phyloP scores from a whole-genome alignment of 257 asterid genomes.

The Solanum paucissectum region DNA sequence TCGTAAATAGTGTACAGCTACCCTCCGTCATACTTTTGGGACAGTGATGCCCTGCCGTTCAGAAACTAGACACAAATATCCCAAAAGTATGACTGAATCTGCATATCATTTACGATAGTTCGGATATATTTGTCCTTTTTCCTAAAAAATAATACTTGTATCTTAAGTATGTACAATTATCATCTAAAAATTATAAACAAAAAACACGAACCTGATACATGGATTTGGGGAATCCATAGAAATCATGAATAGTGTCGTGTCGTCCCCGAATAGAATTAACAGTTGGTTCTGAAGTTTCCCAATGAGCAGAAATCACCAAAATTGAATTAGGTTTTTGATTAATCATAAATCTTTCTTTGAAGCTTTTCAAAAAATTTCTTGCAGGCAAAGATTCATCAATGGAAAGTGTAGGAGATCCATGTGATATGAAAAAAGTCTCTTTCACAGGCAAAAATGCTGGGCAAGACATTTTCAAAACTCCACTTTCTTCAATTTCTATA shows the following conservation, averaged over 20 bases:
- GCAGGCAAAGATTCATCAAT: slow-evolving; percentile 67
- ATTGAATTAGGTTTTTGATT: slow-evolving; percentile 48
- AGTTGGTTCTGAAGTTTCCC: slow-evolving; percentile 69
- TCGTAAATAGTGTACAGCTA: too few species aligned
- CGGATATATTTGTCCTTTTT: too few species aligned
- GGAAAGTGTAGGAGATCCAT: slow-evolving; percentile 66
- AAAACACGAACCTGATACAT: slow-evolving; percentile 44
- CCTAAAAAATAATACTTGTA: too few species aligned
- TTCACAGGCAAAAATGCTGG: not conserved
- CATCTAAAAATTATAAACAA: not conserved
- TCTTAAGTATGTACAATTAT: too few species aligned
- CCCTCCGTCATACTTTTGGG: too few species aligned
- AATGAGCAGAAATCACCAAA: slow-evolving; percentile 53
- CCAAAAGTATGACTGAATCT: too few species aligned
- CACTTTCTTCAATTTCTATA: not conserved
- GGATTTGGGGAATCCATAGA: slow-evolving; percentile 59
- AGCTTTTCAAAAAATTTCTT: slow-evolving; percentile 41
- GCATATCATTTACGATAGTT: too few species aligned
- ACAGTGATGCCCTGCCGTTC: too few species aligned
- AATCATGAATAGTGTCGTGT: slow-evolving; percentile 56
- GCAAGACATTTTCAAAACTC: not conserved
- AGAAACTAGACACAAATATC: too few species aligned
- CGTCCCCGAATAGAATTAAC: slow-evolving; percentile 45
- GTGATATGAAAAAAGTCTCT: slow-evolving; percentile 65
- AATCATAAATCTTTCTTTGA: slow-evolving; percentile 22